These are phyloP conservation scores for Fusarium aywerte DNA, from an alignment of 2,329 filamentous ascomycete genomes.

Conservation along the genomic window DNA sequence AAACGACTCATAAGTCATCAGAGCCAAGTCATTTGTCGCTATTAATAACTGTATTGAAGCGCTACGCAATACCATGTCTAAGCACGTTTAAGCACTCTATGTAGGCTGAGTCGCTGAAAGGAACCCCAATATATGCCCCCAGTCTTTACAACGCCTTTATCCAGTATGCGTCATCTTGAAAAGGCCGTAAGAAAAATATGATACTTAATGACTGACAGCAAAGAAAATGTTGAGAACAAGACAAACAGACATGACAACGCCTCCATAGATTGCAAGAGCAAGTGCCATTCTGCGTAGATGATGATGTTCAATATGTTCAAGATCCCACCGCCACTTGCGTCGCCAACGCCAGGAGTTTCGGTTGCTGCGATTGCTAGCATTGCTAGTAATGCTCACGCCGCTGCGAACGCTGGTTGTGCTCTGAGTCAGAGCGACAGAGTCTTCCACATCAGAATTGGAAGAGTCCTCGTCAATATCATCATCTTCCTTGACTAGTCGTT, in stretches of 20 bases:
- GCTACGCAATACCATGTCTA: conserved; percentile 41
- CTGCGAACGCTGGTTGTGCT: conserved; percentile 60
- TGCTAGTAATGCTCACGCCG: conserved; percentile 51
- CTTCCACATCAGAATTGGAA: conserved; percentile 62
- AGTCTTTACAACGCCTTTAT: conserved; percentile 37
- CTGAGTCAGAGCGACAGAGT: conserved; percentile 56
- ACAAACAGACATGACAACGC: conserved; percentile 90
- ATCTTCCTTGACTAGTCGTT: conserved; percentile 88
- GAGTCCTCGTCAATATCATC: conserved; percentile 77
- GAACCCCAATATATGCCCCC: conserved; percentile 39
- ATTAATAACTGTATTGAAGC: conserved; percentile 39
- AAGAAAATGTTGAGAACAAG: conserved; percentile 88
- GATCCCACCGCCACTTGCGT: conserved; percentile 67
- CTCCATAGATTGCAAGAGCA: conserved; percentile 82
- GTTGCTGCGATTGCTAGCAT: conserved; percentile 42
- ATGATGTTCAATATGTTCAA: conserved; percentile 72
- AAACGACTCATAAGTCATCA: conserved; percentile 1
- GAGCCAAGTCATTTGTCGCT: conserved; percentile 22
- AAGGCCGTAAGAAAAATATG: conserved; percentile 30
- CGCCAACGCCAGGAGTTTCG: conserved; percentile 60
- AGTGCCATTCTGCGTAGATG: conserved; percentile 78
- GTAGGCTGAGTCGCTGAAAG: conserved; percentile 33
- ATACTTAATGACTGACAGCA: conserved; percentile 62
- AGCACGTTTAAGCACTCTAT: conserved; percentile 36
- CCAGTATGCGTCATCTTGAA: conserved; percentile 33